A percentile compares a stretch with the other conserved stretches of the same genome.
These are phyloP conservation scores for Acer campestre DNA, from an alignment of 345 rosid species.

Conservation along the genomic window DNA sequence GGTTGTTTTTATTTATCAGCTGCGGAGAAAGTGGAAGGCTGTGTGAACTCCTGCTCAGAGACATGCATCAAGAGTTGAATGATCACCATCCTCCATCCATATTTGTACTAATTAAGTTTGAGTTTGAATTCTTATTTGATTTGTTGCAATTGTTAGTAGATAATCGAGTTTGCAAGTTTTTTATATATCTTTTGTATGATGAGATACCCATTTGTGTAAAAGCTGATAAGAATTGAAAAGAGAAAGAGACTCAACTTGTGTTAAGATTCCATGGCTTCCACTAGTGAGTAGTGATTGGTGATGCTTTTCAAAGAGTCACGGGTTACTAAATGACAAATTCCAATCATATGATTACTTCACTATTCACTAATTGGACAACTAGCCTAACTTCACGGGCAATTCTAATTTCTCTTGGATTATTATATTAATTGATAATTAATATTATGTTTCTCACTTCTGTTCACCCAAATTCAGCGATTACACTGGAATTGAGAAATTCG, in stretches of 20 bases:
- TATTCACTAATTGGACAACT: not conserved
- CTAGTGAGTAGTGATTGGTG: not conserved
- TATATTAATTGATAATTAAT: no score
- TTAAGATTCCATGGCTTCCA: not conserved
- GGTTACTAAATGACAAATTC: not conserved
- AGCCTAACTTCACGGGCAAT: not conserved
- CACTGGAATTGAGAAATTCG: no score
- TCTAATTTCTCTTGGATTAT: no score
- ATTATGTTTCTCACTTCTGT: no score
- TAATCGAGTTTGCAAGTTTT: not conserved
- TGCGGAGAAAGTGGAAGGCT: conserved; percentile 40
- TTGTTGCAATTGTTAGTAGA: no score
- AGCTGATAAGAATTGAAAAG: not conserved
- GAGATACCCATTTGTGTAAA: not conserved
- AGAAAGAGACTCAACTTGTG: no score
- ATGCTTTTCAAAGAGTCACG: conserved; percentile 10
- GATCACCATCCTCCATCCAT: not conserved
- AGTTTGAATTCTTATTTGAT: not conserved
- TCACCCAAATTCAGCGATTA: no score
- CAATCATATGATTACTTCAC: not conserved
- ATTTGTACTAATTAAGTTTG: not conserved
- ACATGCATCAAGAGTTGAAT: conserved; percentile 28
- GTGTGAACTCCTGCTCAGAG: conserved; percentile 46
- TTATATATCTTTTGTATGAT: not conserved
- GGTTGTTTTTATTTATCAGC: conserved; percentile 22